Evolutionary conservation across 306 rosid genomes (phyloP).

Genomic region (Corylus americana): DNA sequence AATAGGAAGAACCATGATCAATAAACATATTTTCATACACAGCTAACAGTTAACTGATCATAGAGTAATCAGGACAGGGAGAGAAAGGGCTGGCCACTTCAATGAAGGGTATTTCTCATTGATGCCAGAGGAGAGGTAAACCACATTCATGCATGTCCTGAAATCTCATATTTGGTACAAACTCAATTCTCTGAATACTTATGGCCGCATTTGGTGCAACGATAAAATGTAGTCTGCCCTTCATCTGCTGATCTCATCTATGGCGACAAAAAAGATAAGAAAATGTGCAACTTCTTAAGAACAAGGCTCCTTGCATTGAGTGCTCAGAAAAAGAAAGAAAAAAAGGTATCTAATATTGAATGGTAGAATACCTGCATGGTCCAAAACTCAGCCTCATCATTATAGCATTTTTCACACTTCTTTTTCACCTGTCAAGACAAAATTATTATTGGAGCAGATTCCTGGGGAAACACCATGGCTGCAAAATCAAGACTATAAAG

Average conservation of each 20-base stretch:
- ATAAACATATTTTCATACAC: too few relatives aligned
- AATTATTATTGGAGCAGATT: not conserved
- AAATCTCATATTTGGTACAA: not conserved
- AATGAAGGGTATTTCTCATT: too few relatives aligned
- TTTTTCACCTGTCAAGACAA: not conserved
- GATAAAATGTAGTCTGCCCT: slow-evolving; percentile 61
- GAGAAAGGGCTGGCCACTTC: too few relatives aligned
- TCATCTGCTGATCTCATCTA: slow-evolving; percentile 69
- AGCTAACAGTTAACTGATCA: too few relatives aligned
- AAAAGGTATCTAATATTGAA: not conserved
- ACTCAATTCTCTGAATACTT: slow-evolving; percentile 48
- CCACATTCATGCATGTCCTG: too few relatives aligned
- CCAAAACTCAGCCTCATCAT: slow-evolving; percentile 29
- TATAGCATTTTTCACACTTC: slow-evolving; percentile 12
- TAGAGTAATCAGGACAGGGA: too few relatives aligned
- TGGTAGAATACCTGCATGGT: slow-evolving; percentile 37
- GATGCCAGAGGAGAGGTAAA: too few relatives aligned
- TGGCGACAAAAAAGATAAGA: not conserved
- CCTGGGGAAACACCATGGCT: not conserved
- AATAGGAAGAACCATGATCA: too few relatives aligned
- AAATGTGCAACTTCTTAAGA: not conserved
- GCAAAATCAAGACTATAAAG: slow-evolving; percentile 7
- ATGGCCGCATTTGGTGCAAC: slow-evolving; percentile 49
- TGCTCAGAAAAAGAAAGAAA: not conserved
- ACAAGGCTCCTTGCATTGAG: not conserved